Evolutionary conservation across 306 rosid genomes (phyloP).

Genomic region (Quercus gilva): DNA sequence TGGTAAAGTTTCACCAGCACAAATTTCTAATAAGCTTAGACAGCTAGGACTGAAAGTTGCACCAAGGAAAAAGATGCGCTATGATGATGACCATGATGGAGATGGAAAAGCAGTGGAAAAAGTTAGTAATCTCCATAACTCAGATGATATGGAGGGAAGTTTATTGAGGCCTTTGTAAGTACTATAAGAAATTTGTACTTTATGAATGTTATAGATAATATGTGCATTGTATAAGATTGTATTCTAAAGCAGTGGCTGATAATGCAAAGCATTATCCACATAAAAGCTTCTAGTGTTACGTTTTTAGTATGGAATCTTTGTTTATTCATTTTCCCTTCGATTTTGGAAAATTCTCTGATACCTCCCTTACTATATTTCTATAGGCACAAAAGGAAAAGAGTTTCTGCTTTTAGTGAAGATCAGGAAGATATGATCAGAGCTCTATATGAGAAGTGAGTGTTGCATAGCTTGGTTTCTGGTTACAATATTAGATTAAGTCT

Average conservation of each 20-base stretch:
- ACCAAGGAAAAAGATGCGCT: conserved; percentile 43
- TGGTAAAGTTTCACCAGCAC: conserved; percentile 63
- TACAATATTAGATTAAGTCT: conserved; percentile 14
- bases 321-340: neutral
- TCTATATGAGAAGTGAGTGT: conserved; percentile 81
- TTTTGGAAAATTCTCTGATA: conserved; percentile 1
- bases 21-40: conserved; percentile 67
- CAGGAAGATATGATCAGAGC: conserved; percentile 65
- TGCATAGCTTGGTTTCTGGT: conserved; percentile 26
- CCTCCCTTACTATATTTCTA: conserved; percentile 12
- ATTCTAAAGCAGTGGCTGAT: neutral
- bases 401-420: conserved; percentile 63
- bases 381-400: conserved; percentile 70
- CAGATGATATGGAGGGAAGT: conserved; percentile 36
- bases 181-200: conserved; percentile 17
- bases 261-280: neutral
- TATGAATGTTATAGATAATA: conserved; percentile 6
- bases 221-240: neutral
- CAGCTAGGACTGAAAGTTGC: conserved; percentile 57
- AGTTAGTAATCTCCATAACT: conserved; percentile 21
- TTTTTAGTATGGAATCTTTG: neutral
- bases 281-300: neutral
- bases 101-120: conserved; percentile 21
- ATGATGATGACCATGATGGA: conserved; percentile 32
- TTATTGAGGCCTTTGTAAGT: conserved; percentile 52